These are phyloP conservation scores for Hyaloraphidium curvatum DNA, from an alignment of 192 early-diverging fungal species.

Conservation along the genomic window DNA sequence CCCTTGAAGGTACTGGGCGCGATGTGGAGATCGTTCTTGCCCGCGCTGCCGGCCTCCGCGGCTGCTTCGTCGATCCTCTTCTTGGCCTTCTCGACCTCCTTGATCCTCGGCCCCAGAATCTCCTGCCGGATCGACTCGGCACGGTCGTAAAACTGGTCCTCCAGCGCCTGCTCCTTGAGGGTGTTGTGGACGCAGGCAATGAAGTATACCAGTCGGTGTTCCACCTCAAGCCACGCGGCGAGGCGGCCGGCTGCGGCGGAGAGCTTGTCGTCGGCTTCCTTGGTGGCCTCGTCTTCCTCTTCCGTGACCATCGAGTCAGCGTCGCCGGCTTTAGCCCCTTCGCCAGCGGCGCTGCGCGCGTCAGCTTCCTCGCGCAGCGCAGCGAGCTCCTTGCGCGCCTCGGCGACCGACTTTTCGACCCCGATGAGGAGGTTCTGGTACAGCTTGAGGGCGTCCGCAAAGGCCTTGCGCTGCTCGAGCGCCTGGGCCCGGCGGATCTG, in stretches of 20 bases:
- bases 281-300: too few species aligned
- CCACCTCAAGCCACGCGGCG: conserved; percentile 19
- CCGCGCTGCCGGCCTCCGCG: neutral
- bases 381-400: too few species aligned
- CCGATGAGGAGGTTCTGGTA: too few species aligned
- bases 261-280: too few species aligned
- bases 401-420: too few species aligned
- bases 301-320: too few species aligned
- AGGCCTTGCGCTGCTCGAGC: too few species aligned
- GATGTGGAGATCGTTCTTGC: neutral
- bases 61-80: neutral
- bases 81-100: conserved; percentile 9
- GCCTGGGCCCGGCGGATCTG: too few species aligned
- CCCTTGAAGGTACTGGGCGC: conserved; percentile 1
- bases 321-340: too few species aligned
- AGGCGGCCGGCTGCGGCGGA: conserved; percentile 11
- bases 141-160: conserved; percentile 17
- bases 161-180: conserved; percentile 20
- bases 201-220: conserved; percentile 38
- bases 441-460: too few species aligned
- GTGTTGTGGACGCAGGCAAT: conserved; percentile 31
- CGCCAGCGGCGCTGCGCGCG: too few species aligned
- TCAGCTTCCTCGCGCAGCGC: too few species aligned
- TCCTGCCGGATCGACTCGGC: conserved; percentile 17
- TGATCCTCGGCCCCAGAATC: conserved; percentile 8